Base-by-base conservation (phyloP, 805 yeast species). In the Schwanniomyces vanrijiae region DNA sequence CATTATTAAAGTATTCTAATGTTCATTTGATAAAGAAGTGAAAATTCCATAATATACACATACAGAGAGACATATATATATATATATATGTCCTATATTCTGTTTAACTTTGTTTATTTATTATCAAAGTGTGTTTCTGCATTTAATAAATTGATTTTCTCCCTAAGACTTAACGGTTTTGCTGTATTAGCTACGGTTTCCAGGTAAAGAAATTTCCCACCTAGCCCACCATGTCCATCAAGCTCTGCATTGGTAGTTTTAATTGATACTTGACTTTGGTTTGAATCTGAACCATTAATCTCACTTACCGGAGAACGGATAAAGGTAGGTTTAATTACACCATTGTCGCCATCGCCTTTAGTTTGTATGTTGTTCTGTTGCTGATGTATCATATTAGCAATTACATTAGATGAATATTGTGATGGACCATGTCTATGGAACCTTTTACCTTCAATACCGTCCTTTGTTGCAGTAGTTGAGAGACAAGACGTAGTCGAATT, bases 381-480 rank as follows among this genome's bases (percentile, higher is more conserved):
- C 20, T 50, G 58, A 35, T 56, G 58, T 14, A 59, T 46, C 69
- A 64, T 65, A 40, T 54, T 60, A 19, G 65, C 52, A 22, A 71
- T 56, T 5, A 69, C 52, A 40, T 65, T 64, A 40, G 59, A 58
- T 2, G 73, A 63, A 48, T 66, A 71, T 2, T 64, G 59, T n/a
- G 66, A 64, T 5, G 71, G 73, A 0, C 74, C 73, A 22, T 59
- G 60, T 40, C 83, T 66, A 54, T 75, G 81, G 38, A 80, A 68
- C 41, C 78, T 65, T 49, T 78, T 77, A 4, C 90, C 90, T 58
- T 84, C 88, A 3, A 84, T 62, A 0, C 90, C 90, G 60, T 85
- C 90, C 54, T 85, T 84, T 14, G 88, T 83, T 19, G 90, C 90
- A 4, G 86, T 83, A 34, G 84, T 82, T 0, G 89, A 83, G n/a